These are phyloP conservation scores for Blastobotrys arbuscula DNA, from an alignment of 1,139 yeast genomes.

Conservation along the genomic window DNA sequence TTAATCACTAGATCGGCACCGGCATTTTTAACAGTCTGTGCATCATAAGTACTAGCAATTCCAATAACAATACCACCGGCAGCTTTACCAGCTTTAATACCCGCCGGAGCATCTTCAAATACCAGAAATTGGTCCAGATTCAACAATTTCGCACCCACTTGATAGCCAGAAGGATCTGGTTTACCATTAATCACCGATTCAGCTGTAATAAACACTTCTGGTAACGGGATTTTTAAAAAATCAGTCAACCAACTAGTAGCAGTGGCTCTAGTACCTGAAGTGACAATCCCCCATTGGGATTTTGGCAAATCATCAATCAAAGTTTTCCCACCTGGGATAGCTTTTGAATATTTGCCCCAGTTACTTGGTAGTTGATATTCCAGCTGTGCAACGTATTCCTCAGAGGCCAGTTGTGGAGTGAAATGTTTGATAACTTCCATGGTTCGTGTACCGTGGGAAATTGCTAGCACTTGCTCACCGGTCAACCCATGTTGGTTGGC, in stretches of 20 bases:
- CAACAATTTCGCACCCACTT: slow-evolving; percentile 45
- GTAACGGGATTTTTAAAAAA: slow-evolving; percentile 46
- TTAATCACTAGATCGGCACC: slow-evolving; percentile 77
- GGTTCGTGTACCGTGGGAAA: slow-evolving; percentile 76
- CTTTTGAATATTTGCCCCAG: slow-evolving; percentile 61
- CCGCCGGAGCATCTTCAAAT: slow-evolving; percentile 83
- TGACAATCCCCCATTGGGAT: slow-evolving; percentile 65
- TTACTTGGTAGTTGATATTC: slow-evolving; percentile 64
- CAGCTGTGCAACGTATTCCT: slow-evolving; percentile 56
- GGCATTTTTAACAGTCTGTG: slow-evolving; percentile 55
- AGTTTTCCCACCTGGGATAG: slow-evolving; percentile 65
- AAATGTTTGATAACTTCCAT: slow-evolving; percentile 65
- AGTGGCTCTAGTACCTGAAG: slow-evolving; percentile 68
- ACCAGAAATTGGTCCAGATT: slow-evolving; percentile 54
- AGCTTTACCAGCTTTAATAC: slow-evolving; percentile 72
- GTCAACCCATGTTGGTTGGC: slow-evolving; percentile 63
- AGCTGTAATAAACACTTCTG: slow-evolving; percentile 70
- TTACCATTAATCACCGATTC: slow-evolving; percentile 68
- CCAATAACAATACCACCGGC: slow-evolving; percentile 78
- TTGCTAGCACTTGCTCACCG: slow-evolving; percentile 62
- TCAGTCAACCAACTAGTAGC: slow-evolving; percentile 67
- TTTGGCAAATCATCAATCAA: slow-evolving; percentile 43
- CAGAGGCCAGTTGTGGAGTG: slow-evolving; percentile 65
- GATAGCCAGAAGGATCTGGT: slow-evolving; percentile 78
- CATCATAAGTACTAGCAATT: slow-evolving; percentile 67